Evolutionary conservation across 2,329 filamentous ascomycete species (phyloP), one percentile per base, ranked within the genome.

Genomic region (Polytolypa hystricis): DNA sequence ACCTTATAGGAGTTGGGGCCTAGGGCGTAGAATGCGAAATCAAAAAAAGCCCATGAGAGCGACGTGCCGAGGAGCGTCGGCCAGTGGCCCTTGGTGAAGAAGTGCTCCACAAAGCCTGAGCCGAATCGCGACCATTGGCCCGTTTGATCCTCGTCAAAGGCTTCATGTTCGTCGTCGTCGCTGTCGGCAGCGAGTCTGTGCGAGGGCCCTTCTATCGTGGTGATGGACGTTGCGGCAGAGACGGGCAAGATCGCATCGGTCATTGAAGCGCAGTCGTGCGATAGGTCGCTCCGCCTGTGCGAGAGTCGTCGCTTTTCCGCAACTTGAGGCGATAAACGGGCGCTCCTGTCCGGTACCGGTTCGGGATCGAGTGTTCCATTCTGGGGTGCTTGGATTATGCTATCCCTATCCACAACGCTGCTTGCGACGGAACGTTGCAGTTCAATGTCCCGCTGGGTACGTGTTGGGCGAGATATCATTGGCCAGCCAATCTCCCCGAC

Each of bases 11-110:
- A 46, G 15, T 44, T 41, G 14, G 42, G 42, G 2, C 42, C 40
- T 18, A 46, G 33, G 4, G 39, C 44, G 32, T 45, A 46, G 28
- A 44, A 46, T 4, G 44, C 44, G 32, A 46, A 46, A 16, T 46
- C 44, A 16, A 45, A 45, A 26, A 33, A 46, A 16, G 39, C 38
- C 42, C 44, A 46, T n/a, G 42, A 35, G 8, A 43, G 30, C 4
- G 44, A 38, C 3, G 44, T 46, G 3, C 42, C 44, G 5, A 44
- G 11, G 1, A 46, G 29, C 5, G 41, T 42, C 8, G 41, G 34
- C 42, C 44, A 46, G 19, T 45, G 23, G 10, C 42, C 44, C 12
- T 43, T 39, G 20, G 30, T 33, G 23, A 44, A 33, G 20, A 46
- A 44, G 15, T 45, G 41, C 23, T 46, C 28, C 28, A 31, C 27